Percentiles rank a stretch among this genome's conserved stretches.
phyloP scores from a whole-genome alignment of 306 rosid genomes.

The Malus sylvestris region DNA sequence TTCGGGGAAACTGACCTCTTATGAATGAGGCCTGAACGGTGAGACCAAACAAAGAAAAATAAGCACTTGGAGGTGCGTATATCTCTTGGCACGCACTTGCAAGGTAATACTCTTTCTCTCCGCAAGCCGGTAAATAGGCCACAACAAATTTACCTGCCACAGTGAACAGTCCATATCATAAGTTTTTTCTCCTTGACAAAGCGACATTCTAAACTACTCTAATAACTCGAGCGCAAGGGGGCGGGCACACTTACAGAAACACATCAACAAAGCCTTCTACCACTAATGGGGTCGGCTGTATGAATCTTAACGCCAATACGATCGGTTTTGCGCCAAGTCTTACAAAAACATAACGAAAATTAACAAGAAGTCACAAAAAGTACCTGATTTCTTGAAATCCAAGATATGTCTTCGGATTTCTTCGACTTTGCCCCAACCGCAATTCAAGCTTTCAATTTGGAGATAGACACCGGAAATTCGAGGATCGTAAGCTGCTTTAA shows the following conservation, averaged over 20 bases:
- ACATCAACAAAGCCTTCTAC: too few relatives aligned
- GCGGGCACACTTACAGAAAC: not conserved
- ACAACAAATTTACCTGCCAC: constrained; percentile 71
- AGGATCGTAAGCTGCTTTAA: constrained; percentile 91
- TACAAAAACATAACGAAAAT: not conserved
- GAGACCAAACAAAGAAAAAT: constrained; percentile 83
- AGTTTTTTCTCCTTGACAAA: not conserved
- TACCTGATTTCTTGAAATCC: constrained; percentile 88
- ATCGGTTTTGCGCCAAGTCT: too few relatives aligned
- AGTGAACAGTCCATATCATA: not conserved
- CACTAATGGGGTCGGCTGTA: rapidly evolving
- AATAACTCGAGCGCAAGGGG: not conserved
- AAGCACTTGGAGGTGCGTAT: constrained; percentile 93
- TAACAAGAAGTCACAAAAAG: not conserved
- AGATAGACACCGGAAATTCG: constrained; percentile 75
- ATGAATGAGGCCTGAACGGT: constrained; percentile 78
- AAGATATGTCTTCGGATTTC: constrained; percentile 85
- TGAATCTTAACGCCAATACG: rapidly evolving
- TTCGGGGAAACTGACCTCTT: constrained; percentile 46
- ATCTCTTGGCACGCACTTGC: constrained; percentile 95
- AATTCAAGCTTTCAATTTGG: constrained; percentile 62
- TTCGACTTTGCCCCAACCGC: constrained; percentile 97
- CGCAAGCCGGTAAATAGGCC: constrained; percentile 79
- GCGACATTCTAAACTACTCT: not conserved
- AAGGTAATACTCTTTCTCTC: constrained; percentile 87